Base-by-base conservation (phyloP, 495 filamentous ascomycete species). In the Neurospora sp. region DNA sequence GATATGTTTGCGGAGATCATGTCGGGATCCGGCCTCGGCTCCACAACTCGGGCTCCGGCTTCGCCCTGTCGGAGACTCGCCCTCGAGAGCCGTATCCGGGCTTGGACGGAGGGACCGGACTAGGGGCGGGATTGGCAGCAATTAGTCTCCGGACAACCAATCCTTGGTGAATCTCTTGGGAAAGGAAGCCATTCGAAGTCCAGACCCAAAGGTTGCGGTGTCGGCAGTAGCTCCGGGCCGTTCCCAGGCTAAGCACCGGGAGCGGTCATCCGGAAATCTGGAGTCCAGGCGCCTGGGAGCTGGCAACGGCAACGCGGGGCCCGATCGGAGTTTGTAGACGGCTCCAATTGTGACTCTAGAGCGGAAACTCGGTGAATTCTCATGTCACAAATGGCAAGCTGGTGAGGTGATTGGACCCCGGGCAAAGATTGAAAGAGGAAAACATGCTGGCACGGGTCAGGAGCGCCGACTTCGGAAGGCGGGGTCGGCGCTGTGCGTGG, bases 401-500 rank as follows among this genome's bases (percentile, higher is more conserved):
- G 69, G 34, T 34, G 39, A 34, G 21, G 36, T n/a, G 28, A 43
- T 71, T 71, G 38, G 70, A 34, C 39, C 70, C 54, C 70, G 39
- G 24, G n/a, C 24, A 62, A 62, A 59, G 9, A 24, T 24, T 21
- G 17, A 45, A 59, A 15, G 48, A 11, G 15, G 24, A 17, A 34
- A 66, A 66, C 31, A 66, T 71, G 70, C 13, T 71, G 37, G 70
- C 38, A 39, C 10, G 34, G 70, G 19, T n/a, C 40, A 34, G 19
- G 4, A 36, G 71, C 38, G 76, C 78, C 79, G 79, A 81, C 75
- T 71, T 79, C 79, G 78, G 79, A 81, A 77, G 77, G 79, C 74
- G 78, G 79, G 79, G 78, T 76, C 70, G 71, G 39, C 54, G 28
- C 3, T 34, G 54, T 66, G 54, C 54, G 15, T 66, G 54, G 54